phyloP scores from a whole-genome alignment of 2,329 filamentous ascomycete species.

The Monilinia polystroma region DNA sequence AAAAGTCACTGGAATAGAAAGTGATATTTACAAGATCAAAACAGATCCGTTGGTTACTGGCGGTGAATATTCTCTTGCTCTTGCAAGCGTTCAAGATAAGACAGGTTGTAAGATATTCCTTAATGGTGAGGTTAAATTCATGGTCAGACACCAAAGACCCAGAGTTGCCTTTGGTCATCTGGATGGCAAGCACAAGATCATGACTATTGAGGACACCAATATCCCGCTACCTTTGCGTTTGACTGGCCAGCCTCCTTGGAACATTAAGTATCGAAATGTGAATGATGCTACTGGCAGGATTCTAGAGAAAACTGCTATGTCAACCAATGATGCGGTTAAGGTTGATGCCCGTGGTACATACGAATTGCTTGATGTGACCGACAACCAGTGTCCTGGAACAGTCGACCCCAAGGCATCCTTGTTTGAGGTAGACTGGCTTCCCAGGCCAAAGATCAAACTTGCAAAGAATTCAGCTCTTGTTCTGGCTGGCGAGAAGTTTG shows the following conservation, averaged over 20 bases:
- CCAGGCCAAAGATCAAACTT: conserved; percentile 70
- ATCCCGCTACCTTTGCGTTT: conserved; percentile 79
- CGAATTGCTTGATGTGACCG: conserved; percentile 73
- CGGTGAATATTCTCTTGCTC: conserved; percentile 83
- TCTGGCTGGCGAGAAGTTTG: conserved; percentile 54
- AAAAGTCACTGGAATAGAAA: conserved; percentile 61
- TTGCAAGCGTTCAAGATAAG: conserved; percentile 83
- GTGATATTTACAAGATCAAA: conserved; percentile 65
- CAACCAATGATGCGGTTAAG: conserved; percentile 66
- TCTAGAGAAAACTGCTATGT: conserved; percentile 47
- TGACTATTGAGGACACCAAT: conserved; percentile 72
- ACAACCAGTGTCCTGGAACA: conserved; percentile 77
- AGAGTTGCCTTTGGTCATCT: conserved; percentile 82
- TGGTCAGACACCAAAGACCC: conserved; percentile 84
- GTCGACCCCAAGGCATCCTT: conserved; percentile 70
- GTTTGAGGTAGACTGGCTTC: conserved; percentile 84
- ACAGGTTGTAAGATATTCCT: conserved; percentile 83
- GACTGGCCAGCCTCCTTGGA: conserved; percentile 84
- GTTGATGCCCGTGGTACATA: conserved; percentile 72
- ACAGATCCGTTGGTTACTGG: conserved; percentile 75
- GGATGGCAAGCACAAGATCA: conserved; percentile 73
- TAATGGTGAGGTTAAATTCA: conserved; percentile 80
- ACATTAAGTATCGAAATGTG: conserved; percentile 69
- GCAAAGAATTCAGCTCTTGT: conserved; percentile 63
- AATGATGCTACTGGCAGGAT: conserved; percentile 50